These are phyloP conservation scores for Fusarium robinianum DNA, from an alignment of 2,329 filamentous ascomycete species.

Conservation along the genomic window DNA sequence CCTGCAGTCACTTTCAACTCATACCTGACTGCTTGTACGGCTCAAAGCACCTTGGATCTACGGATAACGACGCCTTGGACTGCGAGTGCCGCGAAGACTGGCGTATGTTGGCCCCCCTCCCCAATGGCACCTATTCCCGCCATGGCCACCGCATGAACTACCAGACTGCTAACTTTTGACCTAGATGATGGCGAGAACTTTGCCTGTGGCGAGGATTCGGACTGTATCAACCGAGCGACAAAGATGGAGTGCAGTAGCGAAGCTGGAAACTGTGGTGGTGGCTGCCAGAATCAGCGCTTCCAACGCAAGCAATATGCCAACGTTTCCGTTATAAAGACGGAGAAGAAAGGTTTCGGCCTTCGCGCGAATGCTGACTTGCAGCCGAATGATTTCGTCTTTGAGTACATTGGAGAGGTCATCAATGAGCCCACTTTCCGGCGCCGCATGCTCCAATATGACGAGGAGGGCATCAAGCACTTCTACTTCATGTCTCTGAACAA, in stretches of 20 bases:
- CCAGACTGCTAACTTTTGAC: conserved; percentile 27
- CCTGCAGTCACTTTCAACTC: conserved; percentile 75
- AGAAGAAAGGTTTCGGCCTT: conserved; percentile 95
- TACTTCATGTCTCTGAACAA: conserved; percentile 99
- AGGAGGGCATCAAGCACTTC: conserved; percentile 98
- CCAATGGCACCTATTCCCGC: not conserved
- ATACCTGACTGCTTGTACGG: conserved; percentile 89
- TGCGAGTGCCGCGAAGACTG: conserved; percentile 95
- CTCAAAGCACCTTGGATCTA: conserved; percentile 86
- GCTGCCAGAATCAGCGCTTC: conserved; percentile 94
- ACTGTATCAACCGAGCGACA: conserved; percentile 97
- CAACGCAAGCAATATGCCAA: conserved; percentile 86
- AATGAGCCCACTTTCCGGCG: conserved; percentile 87
- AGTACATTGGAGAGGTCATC: conserved; percentile 98
- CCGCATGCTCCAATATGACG: conserved; percentile 90
- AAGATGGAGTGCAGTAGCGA: conserved; percentile 93
- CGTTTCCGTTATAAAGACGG: conserved; percentile 95
- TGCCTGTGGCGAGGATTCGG: conserved; percentile 93
- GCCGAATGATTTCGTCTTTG: conserved; percentile 90
- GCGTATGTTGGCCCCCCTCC: conserved; percentile 65
- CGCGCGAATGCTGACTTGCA: conserved; percentile 78
- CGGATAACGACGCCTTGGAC: conserved; percentile 87
- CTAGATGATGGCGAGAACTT: conserved; percentile 69
- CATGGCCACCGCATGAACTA: not conserved
- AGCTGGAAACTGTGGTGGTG: conserved; percentile 78